Conservation (phyloP, 805 yeast genomes). For the Lipomyces oligophaga region DNA sequence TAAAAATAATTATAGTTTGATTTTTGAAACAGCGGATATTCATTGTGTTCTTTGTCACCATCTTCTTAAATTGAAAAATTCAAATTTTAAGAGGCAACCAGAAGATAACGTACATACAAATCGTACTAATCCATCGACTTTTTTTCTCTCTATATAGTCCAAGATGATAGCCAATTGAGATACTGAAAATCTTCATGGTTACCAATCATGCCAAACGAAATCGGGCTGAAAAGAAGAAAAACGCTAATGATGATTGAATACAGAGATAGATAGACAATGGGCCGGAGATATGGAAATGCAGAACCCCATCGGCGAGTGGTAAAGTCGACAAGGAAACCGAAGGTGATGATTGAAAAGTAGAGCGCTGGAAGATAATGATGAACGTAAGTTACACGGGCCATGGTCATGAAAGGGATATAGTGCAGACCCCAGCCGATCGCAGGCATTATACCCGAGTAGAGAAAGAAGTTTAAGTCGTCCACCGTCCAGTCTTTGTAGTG, state of each 20-base stretch:
- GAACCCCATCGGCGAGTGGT: constrained; percentile 30
- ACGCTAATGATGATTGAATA: constrained; percentile 53
- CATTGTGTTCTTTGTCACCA: neutral
- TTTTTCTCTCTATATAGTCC: constrained; percentile 41
- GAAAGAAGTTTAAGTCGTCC: constrained; percentile 42
- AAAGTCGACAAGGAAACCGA: constrained; percentile 59
- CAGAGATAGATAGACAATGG: constrained; percentile 42
- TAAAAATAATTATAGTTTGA: too few relatives aligned
- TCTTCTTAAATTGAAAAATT: too few relatives aligned
- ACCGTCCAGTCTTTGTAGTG: constrained; percentile 49
- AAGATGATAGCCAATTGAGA: constrained; percentile 52
- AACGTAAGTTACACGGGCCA: constrained; percentile 96
- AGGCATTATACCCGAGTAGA: constrained; percentile 74
- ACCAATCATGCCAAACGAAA: constrained; percentile 79
- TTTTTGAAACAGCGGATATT: too few relatives aligned
- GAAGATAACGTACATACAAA: too few relatives aligned
- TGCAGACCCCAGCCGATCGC: constrained; percentile 89
- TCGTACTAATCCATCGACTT: too few relatives aligned
- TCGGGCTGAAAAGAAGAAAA: constrained; percentile 60
- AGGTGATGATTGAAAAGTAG: constrained; percentile 83
- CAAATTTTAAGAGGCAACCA: neutral
- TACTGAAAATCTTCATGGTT: constrained; percentile 46
- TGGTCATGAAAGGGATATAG: constrained; percentile 79
- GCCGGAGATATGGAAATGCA: constrained; percentile 30
- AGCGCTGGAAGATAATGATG: constrained; percentile 96